These are phyloP conservation scores for Colletotrichum euphorbiae DNA, from an alignment of 2,329 filamentous ascomycete genomes.

Conservation along the genomic window DNA sequence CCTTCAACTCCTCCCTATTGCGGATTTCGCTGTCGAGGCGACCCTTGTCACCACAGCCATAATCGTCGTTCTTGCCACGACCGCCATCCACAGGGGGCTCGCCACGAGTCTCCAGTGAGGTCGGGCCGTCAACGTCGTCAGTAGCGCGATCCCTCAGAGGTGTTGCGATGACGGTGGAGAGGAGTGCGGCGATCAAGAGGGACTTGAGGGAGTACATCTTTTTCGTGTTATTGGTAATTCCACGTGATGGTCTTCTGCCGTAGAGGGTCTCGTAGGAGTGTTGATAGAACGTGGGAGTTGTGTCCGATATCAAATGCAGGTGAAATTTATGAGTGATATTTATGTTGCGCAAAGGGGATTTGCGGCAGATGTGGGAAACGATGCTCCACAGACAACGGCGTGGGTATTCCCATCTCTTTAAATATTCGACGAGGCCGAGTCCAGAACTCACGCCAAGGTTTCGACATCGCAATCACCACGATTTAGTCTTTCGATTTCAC, in stretches of 20 bases:
- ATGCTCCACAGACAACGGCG: too few relatives aligned
- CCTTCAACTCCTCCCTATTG: constrained; percentile 43
- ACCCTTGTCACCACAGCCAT: neutral
- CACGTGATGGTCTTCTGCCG: too few relatives aligned
- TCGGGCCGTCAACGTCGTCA: neutral
- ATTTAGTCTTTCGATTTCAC: constrained; percentile 13
- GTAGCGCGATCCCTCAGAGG: neutral
- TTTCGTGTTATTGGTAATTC: neutral
- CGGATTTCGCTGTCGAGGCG: constrained; percentile 46
- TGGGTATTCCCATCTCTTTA: neutral
- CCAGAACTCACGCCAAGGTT: neutral
- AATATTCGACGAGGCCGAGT: neutral
- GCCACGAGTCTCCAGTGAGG: neutral
- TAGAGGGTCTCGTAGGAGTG: neutral
- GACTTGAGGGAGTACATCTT: constrained; percentile 30
- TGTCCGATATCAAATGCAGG: too few relatives aligned
- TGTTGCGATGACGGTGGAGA: constrained; percentile 10
- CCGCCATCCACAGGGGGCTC: neutral
- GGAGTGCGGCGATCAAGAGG: constrained; percentile 13
- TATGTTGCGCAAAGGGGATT: too few relatives aligned
- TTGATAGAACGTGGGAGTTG: too few relatives aligned
- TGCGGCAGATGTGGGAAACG: too few relatives aligned
- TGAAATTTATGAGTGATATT: too few relatives aligned
- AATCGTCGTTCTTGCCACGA: neutral
- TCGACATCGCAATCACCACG: neutral